Percentiles rank a stretch among this genome's conserved stretches.
phyloP scores from a whole-genome alignment of 495 filamentous ascomycete genomes.

The Daldinia grandis region DNA sequence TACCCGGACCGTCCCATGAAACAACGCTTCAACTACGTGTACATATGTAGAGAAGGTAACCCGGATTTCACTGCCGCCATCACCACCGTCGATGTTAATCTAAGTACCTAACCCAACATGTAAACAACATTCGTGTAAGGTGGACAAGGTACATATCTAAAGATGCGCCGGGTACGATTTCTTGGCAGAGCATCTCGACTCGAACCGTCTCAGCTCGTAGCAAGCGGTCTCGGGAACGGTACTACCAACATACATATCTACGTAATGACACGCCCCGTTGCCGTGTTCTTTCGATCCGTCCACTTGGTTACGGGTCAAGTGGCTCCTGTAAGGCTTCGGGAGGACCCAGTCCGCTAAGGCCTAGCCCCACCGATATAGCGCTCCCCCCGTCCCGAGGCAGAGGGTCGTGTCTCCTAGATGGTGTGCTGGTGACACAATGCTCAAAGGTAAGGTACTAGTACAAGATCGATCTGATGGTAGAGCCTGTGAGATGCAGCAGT shows the following conservation, averaged over 20 bases:
- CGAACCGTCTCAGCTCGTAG: constrained; percentile 18
- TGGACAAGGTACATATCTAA: not conserved
- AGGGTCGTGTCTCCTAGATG: constrained; percentile 36
- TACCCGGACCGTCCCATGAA: not conserved
- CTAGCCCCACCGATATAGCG: constrained; percentile 36
- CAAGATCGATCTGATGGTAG: constrained; percentile 33
- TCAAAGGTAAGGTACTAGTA: constrained; percentile 35
- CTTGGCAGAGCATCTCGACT: constrained; percentile 7
- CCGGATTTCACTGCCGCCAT: not conserved
- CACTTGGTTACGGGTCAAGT: constrained; percentile 28
- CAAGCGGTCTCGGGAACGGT: constrained; percentile 36
- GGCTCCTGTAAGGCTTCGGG: constrained; percentile 38
- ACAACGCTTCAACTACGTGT: not conserved
- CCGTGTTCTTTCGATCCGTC: constrained; percentile 32
- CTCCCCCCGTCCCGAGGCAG: constrained; percentile 34
- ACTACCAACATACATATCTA: constrained; percentile 22
- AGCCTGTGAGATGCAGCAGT: constrained; percentile 26
- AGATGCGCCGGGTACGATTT: constrained; percentile 1
- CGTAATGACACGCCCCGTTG: constrained; percentile 25
- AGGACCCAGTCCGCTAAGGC: constrained; percentile 28
- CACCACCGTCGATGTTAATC: not conserved
- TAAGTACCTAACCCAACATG: not conserved
- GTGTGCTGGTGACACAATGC: constrained; percentile 37
- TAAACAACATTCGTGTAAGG: not conserved
- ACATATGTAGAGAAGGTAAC: not conserved